A percentile compares a stretch with the other conserved stretches of the same genome.
Conservation (phyloP, 306 rosid species). For the Mimosa bimucronata region DNA sequence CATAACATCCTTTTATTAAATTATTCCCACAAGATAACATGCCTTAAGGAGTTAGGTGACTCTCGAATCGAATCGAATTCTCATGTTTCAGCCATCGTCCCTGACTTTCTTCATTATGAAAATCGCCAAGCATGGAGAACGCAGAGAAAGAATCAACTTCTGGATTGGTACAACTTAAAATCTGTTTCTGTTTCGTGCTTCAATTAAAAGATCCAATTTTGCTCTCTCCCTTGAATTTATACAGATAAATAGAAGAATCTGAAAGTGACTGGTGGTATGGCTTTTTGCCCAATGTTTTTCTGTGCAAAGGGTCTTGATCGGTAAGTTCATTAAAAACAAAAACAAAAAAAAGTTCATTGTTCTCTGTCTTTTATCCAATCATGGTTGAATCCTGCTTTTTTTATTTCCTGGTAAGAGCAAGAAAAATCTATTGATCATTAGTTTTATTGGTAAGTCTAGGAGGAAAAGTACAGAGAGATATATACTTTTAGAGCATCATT, state of each 20-base stretch:
- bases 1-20: neutral
- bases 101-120: constrained; percentile 11
- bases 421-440: no score
- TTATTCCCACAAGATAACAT: neutral
- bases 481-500: no score
- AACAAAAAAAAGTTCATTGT: neutral
- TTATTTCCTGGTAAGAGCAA: no score
- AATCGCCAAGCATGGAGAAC: constrained; percentile 24
- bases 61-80: constrained; percentile 3
- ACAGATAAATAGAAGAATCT: constrained; percentile 5
- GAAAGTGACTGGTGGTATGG: constrained; percentile 60
- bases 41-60: constrained; percentile 37
- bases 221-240: constrained; percentile 29
- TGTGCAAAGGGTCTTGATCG: constrained; percentile 72
- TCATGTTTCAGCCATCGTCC: constrained; percentile 41
- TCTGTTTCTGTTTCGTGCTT: constrained; percentile 48
- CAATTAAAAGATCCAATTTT: constrained; percentile 47
- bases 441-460: no score
- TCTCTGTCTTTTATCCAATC: constrained; percentile 18
- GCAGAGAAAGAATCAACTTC: constrained; percentile 32
- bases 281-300: constrained; percentile 57
- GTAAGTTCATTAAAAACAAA: constrained; percentile 45
- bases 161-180: constrained; percentile 13
- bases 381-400: neutral
- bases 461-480: no score